phyloP scores from a whole-genome alignment of 164 flowering plant species.

The Litsea cubeba region DNA sequence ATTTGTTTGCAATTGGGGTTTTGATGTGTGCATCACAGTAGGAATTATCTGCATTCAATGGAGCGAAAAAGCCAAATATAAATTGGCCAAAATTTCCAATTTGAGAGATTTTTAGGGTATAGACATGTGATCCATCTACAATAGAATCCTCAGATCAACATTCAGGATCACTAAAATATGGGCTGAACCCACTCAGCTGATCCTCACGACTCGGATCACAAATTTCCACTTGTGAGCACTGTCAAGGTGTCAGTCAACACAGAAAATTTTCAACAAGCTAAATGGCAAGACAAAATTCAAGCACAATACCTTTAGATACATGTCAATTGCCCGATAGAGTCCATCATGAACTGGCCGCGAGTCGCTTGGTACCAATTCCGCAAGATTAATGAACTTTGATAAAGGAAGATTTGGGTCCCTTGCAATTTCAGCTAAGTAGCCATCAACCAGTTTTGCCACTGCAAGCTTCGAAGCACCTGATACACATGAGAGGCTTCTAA shows the following conservation, averaged over 20 bases:
- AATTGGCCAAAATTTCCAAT: too few relatives aligned
- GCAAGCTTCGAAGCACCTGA: conserved; percentile 77
- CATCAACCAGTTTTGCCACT: conserved; percentile 84
- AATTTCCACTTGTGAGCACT: too few relatives aligned
- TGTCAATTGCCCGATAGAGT: conserved; percentile 86
- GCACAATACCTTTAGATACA: conserved; percentile 66
- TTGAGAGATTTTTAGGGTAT: too few relatives aligned
- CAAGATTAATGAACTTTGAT: conserved; percentile 54
- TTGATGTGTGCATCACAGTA: too few relatives aligned
- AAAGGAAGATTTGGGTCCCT: conserved; percentile 69
- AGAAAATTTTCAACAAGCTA: not conserved
- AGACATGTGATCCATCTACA: too few relatives aligned
- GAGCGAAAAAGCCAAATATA: too few relatives aligned
- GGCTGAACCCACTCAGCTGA: not conserved
- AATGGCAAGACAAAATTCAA: not conserved
- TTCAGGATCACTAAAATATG: too few relatives aligned
- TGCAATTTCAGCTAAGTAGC: conserved; percentile 79
- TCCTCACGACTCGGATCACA: not conserved
- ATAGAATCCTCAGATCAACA: too few relatives aligned
- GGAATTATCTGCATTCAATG: too few relatives aligned
- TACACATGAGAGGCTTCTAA: conserved; percentile 43
- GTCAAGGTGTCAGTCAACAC: too few relatives aligned
- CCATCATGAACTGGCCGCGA: conserved; percentile 78
- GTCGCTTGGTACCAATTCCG: conserved; percentile 53
- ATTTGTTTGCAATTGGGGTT: too few relatives aligned